Base-by-base conservation (phyloP, 148 eudicot genomes). In the Agrostemma githago region DNA sequence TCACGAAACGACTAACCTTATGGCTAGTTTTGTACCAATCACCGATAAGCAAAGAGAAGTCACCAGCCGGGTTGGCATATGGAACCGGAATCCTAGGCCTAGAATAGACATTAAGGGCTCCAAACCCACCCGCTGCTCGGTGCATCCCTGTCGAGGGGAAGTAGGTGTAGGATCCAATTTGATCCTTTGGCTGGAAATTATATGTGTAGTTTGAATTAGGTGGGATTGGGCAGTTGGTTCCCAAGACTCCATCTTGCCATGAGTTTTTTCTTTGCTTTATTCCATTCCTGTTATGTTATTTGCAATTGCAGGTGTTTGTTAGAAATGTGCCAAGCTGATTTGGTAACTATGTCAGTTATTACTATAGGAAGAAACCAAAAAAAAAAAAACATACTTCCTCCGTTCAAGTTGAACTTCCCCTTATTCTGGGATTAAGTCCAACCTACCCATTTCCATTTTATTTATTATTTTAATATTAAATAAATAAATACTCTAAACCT, bases 161-260 rank as follows among this genome's bases (percentile, higher is more conserved):
- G 78, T 96, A 96, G 44, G 92, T 84, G 83, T 88, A 96, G 53
- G 92, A 86, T 68, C 99, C 99, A 73, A 95, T 90, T 76, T 96
- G 99, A 78, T 96, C 99, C 79, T 96, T 96, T 20, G 92, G 73
- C 77, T 96, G 99, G 79, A 96, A 90, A 62, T 81, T 83, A 85
- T 95, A 92, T 15, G 99, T 95, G 82, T 66, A 95, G 77, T 95
- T 95, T 20, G 85, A 44, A 78, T 86, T 92, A 0, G 96, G 88
- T 57, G 90, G 94, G 43, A 95, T 88, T 5, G 99, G 89, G 69
- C 99, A 95, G 74, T 95, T 92, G 26, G 99, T 95, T 54, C 99
- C 99, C 80, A 83, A 62, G 5, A 95, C 93, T 14, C 99, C 99
- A 77, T 95, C 99, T 88, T 95, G 99, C 99, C 99, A 95, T 2